Evolutionary conservation across 768 basidiomycete genomes (phyloP).

Genomic region (Albatrellus ellisii): DNA sequence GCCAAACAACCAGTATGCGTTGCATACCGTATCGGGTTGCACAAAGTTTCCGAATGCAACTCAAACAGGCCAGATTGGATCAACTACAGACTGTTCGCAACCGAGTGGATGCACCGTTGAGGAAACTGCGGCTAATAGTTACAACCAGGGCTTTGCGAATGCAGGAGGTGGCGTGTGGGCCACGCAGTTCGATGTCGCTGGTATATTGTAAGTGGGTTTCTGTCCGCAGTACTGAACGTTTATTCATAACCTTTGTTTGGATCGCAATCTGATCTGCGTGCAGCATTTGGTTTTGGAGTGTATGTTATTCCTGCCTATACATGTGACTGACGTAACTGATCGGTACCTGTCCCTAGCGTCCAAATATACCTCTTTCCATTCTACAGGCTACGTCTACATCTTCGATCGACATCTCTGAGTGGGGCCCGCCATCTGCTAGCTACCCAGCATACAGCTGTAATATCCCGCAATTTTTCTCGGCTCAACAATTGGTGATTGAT

Average conservation of each 20-base stretch:
- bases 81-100: slow-evolving; percentile 20
- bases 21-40: slow-evolving; percentile 35
- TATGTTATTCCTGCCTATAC: slow-evolving; percentile 14
- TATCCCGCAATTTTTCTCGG: slow-evolving; percentile 30
- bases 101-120: slow-evolving; percentile 25
- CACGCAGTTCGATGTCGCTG: slow-evolving; percentile 50
- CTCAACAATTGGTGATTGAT: slow-evolving; percentile 41
- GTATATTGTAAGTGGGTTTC: slow-evolving; percentile 27
- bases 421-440: slow-evolving; percentile 32
- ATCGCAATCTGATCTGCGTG: not conserved
- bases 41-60: slow-evolving; percentile 10
- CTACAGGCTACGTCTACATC: slow-evolving; percentile 19
- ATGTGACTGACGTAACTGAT: not conserved
- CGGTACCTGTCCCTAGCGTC: slow-evolving; percentile 18
- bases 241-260: not conserved
- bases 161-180: slow-evolving; percentile 58
- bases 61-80: slow-evolving; percentile 24
- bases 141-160: slow-evolving; percentile 27
- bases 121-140: slow-evolving; percentile 26
- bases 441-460: slow-evolving; percentile 30
- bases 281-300: slow-evolving; percentile 39
- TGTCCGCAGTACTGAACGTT: not conserved
- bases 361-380: slow-evolving; percentile 24
- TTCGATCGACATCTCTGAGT: slow-evolving; percentile 25
- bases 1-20: slow-evolving; percentile 37